Evolutionary conservation across 2,329 filamentous ascomycete species (phyloP).

Genomic region (Botrytis galanthina): DNA sequence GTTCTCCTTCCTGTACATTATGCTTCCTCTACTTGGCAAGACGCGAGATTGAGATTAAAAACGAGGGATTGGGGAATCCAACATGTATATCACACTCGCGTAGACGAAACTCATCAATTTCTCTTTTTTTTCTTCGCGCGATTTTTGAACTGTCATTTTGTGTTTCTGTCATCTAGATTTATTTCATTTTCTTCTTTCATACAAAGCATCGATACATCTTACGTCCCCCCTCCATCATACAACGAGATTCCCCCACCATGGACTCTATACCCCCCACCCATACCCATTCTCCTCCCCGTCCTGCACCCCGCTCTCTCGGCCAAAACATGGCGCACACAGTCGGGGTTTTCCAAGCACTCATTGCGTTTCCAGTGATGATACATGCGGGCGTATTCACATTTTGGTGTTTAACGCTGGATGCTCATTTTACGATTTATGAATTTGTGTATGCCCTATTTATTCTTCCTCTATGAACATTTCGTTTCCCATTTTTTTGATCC

Average conservation of each 20-base stretch:
- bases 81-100: not conserved
- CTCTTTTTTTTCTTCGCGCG: not conserved
- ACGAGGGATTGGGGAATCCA: not conserved
- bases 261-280: not conserved
- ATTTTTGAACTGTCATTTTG: not conserved
- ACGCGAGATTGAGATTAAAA: not conserved
- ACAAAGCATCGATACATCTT: not conserved
- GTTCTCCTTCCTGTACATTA: not conserved
- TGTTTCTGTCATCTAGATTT: not conserved
- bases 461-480: not conserved
- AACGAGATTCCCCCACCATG: not conserved
- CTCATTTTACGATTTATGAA: not conserved
- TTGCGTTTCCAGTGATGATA: not conserved
- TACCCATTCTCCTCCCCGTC: not conserved
- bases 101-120: not conserved
- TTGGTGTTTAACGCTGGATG: not conserved
- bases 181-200: not conserved
- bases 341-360: not conserved
- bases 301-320: not conserved
- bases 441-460: not conserved
- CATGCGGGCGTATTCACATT: not conserved
- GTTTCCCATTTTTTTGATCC: too few species aligned
- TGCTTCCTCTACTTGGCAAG: not conserved
- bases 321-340: not conserved
- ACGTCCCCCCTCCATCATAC: fast-evolving